These are phyloP conservation scores for Pseudogymnoascus sp. DNA, from an alignment of 2,329 filamentous ascomycete genomes.

Conservation along the genomic window DNA sequence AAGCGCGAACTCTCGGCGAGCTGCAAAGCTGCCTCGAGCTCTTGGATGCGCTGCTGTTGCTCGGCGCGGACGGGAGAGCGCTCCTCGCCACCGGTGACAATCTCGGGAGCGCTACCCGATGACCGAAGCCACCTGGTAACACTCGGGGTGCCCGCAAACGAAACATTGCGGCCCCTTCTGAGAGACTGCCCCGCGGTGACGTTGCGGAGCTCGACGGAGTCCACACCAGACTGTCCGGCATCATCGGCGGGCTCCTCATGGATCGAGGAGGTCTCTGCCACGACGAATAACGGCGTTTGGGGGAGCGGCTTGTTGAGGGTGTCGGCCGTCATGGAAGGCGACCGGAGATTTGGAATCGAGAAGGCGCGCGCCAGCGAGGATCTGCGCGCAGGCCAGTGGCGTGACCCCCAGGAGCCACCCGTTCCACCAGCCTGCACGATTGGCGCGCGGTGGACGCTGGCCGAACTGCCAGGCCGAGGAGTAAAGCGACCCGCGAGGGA, in stretches of 20 bases:
- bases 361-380: neutral
- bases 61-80: neutral
- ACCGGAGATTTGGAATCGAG: neutral
- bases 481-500: neutral
- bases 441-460: neutral
- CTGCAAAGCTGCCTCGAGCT: neutral
- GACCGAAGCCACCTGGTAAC: neutral
- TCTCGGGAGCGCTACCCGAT: neutral
- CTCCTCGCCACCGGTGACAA: neutral
- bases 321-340: neutral
- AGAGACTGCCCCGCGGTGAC: neutral
- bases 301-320: neutral
- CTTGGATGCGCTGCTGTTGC: neutral
- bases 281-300: neutral
- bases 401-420: neutral
- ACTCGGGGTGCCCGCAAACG: neutral
- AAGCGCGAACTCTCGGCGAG: neutral
- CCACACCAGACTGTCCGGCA: neutral
- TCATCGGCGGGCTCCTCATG: neutral
- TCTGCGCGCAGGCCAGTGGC: neutral
- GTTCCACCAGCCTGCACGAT: neutral
- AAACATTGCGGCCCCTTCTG: neutral
- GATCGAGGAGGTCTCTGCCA: neutral
- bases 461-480: neutral
- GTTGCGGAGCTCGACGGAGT: neutral